phyloP scores from a whole-genome alignment of 2,329 filamentous ascomycete species.

The Cadophora luteo-olivacea region DNA sequence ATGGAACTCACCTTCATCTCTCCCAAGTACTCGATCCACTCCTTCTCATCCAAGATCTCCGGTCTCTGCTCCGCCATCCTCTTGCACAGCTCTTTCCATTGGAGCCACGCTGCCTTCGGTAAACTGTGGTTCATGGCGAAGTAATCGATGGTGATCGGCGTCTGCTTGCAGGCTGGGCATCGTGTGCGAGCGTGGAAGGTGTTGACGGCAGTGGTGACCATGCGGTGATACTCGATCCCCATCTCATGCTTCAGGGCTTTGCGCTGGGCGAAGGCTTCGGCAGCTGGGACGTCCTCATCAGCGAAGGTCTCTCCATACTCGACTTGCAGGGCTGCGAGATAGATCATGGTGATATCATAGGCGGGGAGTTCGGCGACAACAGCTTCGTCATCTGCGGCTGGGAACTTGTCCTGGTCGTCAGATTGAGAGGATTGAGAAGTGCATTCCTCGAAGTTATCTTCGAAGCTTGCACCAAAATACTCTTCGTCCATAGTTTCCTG shows the following conservation, averaged over 20 bases:
- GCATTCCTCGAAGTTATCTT: not conserved
- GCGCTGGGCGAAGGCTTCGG: not conserved
- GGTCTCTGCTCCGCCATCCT: slow-evolving; percentile 6
- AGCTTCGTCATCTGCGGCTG: not conserved
- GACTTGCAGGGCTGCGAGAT: not conserved
- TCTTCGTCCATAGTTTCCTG: not conserved
- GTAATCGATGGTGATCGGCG: slow-evolving; percentile 8
- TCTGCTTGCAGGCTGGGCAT: slow-evolving; percentile 18
- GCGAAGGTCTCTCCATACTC: not conserved
- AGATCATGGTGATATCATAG: slow-evolving; percentile 9
- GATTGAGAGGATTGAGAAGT: no score
- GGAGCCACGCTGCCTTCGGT: slow-evolving; percentile 1
- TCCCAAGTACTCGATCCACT: slow-evolving; percentile 13
- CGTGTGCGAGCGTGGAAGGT: slow-evolving; percentile 17
- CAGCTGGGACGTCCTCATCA: not conserved
- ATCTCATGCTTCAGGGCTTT: slow-evolving; percentile 11
- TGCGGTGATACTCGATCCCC: not conserved
- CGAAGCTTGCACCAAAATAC: no score
- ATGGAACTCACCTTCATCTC: slow-evolving; percentile 9
- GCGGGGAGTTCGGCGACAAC: not conserved
- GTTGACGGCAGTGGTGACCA: not conserved
- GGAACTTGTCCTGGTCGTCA: not conserved
- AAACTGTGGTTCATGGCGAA: slow-evolving; percentile 15
- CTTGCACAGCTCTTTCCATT: not conserved
- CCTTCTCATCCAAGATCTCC: slow-evolving; percentile 1